Percentiles rank a stretch among this genome's conserved stretches.
Evolutionary conservation across 208 protist species (phyloP).

Genomic region (Acanthamoeba culbertsoni): DNA sequence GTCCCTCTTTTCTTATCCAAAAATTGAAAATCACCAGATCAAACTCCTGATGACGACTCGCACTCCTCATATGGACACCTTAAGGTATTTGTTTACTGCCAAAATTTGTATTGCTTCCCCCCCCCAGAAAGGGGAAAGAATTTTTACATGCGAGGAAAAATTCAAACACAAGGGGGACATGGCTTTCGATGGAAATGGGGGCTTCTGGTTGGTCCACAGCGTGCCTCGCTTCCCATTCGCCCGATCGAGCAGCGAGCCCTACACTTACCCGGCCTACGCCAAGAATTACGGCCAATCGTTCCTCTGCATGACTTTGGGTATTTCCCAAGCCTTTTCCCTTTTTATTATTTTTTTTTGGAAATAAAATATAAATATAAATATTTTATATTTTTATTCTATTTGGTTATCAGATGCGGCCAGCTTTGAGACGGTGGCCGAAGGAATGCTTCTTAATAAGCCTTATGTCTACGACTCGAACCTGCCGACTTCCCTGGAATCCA

Average conservation of each 20-base stretch:
- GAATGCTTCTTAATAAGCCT: background rate
- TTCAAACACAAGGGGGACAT: slow-evolving; percentile 58
- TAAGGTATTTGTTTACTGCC: slow-evolving; percentile 53
- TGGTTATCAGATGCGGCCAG: background rate
- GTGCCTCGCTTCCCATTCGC: slow-evolving; percentile 59
- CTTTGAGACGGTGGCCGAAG: background rate
- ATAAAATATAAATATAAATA: background rate
- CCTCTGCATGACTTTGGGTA: slow-evolving; percentile 51
- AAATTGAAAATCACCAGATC: background rate
- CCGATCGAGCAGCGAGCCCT: background rate
- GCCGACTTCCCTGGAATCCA: background rate
- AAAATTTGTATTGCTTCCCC: background rate
- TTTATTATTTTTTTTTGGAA: background rate
- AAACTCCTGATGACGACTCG: background rate
- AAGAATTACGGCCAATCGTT: slow-evolving; percentile 69
- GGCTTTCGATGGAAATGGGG: background rate
- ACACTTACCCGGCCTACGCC: slow-evolving; percentile 65
- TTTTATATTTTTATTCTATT: background rate
- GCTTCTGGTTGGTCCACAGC: slow-evolving; percentile 72
- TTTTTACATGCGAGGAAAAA: background rate
- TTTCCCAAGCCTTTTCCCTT: background rate
- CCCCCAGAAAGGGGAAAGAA: background rate
- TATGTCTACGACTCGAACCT: slow-evolving; percentile 32
- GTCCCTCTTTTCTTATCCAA: background rate
- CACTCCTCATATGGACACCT: slow-evolving; percentile 56